phyloP scores from a whole-genome alignment of 192 early-diverging fungal species.

The Coemansia sp. region DNA sequence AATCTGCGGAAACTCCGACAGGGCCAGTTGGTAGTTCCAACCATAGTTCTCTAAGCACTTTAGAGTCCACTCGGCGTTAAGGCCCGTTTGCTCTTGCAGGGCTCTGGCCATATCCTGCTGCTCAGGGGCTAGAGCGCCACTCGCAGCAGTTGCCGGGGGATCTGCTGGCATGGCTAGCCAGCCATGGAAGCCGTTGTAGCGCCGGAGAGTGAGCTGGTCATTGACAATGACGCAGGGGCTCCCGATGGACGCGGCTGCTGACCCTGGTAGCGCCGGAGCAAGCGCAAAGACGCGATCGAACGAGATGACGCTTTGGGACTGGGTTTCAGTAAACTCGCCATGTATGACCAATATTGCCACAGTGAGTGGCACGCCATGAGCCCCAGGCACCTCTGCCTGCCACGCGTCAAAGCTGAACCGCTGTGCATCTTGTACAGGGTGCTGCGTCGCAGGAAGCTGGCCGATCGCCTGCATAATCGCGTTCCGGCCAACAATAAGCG shows the following conservation, averaged over 20 bases:
- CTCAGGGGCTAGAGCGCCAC: conserved; percentile 23
- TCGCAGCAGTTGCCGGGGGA: background rate
- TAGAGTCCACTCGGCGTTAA: conserved; percentile 47
- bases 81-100: conserved; percentile 38
- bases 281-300: conserved; percentile 48
- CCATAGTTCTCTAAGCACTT: conserved; percentile 46
- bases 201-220: conserved; percentile 44
- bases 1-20: conserved; percentile 43
- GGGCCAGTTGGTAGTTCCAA: conserved; percentile 47
- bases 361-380: conserved; percentile 12
- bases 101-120: conserved; percentile 50
- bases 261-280: conserved; percentile 34
- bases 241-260: conserved; percentile 34
- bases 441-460: conserved; percentile 42
- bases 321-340: conserved; percentile 43
- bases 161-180: conserved; percentile 19
- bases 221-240: conserved; percentile 44
- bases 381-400: conserved; percentile 22
- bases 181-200: conserved; percentile 49
- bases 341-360: conserved; percentile 34
- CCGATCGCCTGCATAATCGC: conserved; percentile 27
- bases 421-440: conserved; percentile 46
- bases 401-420: conserved; percentile 50
- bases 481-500: conserved; percentile 26
- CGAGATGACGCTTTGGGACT: conserved; percentile 22